A percentile compares a stretch with the other conserved stretches of the same genome.
These are phyloP conservation scores for Paecilomyces variotii DNA, from an alignment of 2,329 filamentous ascomycete genomes.

Conservation along the genomic window DNA sequence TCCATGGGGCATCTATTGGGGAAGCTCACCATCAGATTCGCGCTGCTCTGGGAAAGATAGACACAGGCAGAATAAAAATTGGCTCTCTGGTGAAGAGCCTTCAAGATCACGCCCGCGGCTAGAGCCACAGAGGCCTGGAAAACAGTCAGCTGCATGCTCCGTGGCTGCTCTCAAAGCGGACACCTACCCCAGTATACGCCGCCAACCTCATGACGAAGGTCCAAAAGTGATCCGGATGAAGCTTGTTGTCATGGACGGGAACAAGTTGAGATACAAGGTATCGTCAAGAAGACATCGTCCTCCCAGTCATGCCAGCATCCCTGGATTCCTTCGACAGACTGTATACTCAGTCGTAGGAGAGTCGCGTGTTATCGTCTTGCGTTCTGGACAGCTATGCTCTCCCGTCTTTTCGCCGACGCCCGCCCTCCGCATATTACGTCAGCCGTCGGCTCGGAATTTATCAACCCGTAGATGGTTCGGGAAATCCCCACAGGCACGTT, in stretches of 20 bases:
- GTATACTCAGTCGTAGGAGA: slow-evolving; percentile 1
- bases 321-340: background rate
- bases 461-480: background rate
- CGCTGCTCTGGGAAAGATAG: slow-evolving; percentile 91
- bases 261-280: slow-evolving; percentile 1
- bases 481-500: background rate
- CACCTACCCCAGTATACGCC: slow-evolving; percentile 45
- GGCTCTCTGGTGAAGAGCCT: slow-evolving; percentile 86
- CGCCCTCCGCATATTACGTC: slow-evolving; percentile 20
- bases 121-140: slow-evolving; percentile 69
- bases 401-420: background rate
- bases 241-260: slow-evolving; percentile 19
- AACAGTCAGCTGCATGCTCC: slow-evolving; percentile 6
- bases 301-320: slow-evolving; percentile 1
- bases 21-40: slow-evolving; percentile 72
- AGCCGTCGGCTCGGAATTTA: slow-evolving; percentile 5
- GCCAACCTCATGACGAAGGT: slow-evolving; percentile 39
- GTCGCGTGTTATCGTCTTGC: slow-evolving; percentile 8
- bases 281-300: slow-evolving; percentile 13
- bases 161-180: slow-evolving; percentile 1
- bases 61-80: slow-evolving; percentile 99
- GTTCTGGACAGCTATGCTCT: slow-evolving; percentile 20
- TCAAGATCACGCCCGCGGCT: slow-evolving; percentile 74
- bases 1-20: background rate
- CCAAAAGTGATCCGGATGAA: slow-evolving; percentile 9